Conservation (phyloP, 768 basidiomycete genomes). For the Leucocoprinus sp. region DNA sequence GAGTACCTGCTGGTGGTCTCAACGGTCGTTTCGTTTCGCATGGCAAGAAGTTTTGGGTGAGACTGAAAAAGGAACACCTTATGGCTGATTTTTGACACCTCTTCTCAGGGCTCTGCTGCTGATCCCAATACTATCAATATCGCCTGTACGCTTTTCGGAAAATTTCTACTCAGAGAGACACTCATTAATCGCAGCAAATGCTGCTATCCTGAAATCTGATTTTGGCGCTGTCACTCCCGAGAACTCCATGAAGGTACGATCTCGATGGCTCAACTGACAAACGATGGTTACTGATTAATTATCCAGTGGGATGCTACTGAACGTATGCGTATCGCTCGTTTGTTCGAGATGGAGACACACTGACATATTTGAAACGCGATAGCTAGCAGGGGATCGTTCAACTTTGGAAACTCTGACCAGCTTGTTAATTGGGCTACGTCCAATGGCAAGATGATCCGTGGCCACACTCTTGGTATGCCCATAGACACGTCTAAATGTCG, state of each 20-base stretch:
- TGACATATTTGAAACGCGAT: neutral
- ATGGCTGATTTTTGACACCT: neutral
- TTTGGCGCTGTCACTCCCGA: constrained; percentile 34
- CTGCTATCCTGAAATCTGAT: constrained; percentile 23
- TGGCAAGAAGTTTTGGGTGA: constrained; percentile 25
- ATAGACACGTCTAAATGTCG: constrained; percentile 18
- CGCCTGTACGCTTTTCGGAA: constrained; percentile 14
- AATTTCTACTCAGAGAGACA: neutral
- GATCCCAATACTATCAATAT: constrained; percentile 21
- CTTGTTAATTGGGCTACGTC: constrained; percentile 34
- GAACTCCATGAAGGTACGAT: constrained; percentile 31
- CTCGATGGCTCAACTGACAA: neutral
- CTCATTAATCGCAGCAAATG: constrained; percentile 17
- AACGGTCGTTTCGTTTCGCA: constrained; percentile 20
- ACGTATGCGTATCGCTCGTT: constrained; percentile 13
- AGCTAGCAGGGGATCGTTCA: constrained; percentile 25
- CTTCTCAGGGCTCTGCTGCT: constrained; percentile 20
- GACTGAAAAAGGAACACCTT: neutral
- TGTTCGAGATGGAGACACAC: neutral
- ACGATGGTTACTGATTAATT: neutral
- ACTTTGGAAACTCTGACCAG: constrained; percentile 22
- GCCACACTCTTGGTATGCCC: constrained; percentile 28
- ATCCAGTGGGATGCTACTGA: constrained; percentile 31
- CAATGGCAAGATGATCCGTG: constrained; percentile 34
- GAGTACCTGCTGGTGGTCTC: constrained; percentile 14